Evolutionary conservation across 805 yeast genomes (phyloP), one percentile per base, ranked within the genome.

Genomic region (Kregervanrija pseudodelftensis): DNA sequence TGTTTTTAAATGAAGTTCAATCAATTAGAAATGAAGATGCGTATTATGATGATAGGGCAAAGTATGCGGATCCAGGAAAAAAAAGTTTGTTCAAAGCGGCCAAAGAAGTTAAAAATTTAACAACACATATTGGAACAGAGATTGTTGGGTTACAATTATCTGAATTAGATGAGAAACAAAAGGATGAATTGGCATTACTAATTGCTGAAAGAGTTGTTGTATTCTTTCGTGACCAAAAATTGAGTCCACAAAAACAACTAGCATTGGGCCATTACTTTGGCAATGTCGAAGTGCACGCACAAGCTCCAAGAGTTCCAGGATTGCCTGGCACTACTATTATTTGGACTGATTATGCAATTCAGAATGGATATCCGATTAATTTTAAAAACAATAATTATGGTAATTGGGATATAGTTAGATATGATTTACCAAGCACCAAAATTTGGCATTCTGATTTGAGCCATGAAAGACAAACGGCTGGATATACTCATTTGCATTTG

Each of bases 401-500:
- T 31, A 55, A 54, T 32, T 54, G 52, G 51, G 54, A 48, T 46
- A 14, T 28, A 11, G 11, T 11, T 3, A 43, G 39, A n/a, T 42
- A 47, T 28, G 40, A 43, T 14, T 42, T 46, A 12, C 22, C 41
- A 7, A 53, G 53, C 36, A 57, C 57, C 36, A 55, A 65, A 30
- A 58, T 54, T n/a, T 75, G 77, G 76, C 82, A 77, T 63, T 68
- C 78, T 4, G 57, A 54, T 55, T 65, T 77, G 41, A 72, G 72
- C 35, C 80, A 76, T 52, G 82, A 77, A 62, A 63, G 65, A 39
- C 76, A 74, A 45, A 80, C 82, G 4, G 74, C 82, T 2, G 79
- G 77, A 15, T 64, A 72, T 51, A 76, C 83, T 4, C 74, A 71
- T 49, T 64, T 79, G 52, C 76, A 76, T 51, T 65, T 70, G 50